A percentile compares a stretch with the other conserved stretches of the same genome.
These are phyloP conservation scores for Aspergillus leporis DNA, from an alignment of 495 filamentous ascomycete genomes.

Conservation along the genomic window DNA sequence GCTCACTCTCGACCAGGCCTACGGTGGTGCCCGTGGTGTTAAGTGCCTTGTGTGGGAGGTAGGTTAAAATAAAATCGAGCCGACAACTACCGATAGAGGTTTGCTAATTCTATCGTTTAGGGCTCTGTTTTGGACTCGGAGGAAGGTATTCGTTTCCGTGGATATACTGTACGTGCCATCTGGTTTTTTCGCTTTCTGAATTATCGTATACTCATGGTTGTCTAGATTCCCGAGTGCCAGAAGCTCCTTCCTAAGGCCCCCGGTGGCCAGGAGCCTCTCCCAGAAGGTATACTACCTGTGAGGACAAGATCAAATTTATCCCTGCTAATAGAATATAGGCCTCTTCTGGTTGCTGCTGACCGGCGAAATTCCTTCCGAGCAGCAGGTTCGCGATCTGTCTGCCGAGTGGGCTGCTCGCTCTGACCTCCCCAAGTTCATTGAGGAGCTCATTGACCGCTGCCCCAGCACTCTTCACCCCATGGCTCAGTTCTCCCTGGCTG, in stretches of 20 bases:
- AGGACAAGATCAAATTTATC: background rate
- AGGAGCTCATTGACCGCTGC: slow-evolving; percentile 99
- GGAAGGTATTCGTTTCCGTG: slow-evolving; percentile 98
- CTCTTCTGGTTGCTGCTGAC: slow-evolving; percentile 99
- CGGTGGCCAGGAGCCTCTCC: slow-evolving; percentile 92
- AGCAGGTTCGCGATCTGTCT: slow-evolving; percentile 96
- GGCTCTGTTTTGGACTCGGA: slow-evolving; percentile 97
- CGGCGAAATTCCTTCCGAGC: slow-evolving; percentile 92
- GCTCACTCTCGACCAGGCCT: slow-evolving; percentile 98
- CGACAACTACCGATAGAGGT: background rate
- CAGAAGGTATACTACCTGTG: slow-evolving; percentile 58
- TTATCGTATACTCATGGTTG: slow-evolving; percentile 21
- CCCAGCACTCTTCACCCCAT: slow-evolving; percentile 98
- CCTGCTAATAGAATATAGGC: slow-evolving; percentile 34
- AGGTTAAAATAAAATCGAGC: slow-evolving; percentile 19
- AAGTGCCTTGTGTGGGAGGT: slow-evolving; percentile 98
- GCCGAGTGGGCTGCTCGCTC: slow-evolving; percentile 98
- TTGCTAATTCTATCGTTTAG: slow-evolving; percentile 34
- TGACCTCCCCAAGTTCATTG: slow-evolving; percentile 92
- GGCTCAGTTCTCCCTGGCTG: slow-evolving; percentile 98
- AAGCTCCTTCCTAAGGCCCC: slow-evolving; percentile 93
- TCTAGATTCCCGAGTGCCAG: slow-evolving; percentile 96
- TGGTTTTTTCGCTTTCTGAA: background rate
- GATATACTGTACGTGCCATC: slow-evolving; percentile 70
- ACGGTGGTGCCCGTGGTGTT: slow-evolving; percentile 98